Evolutionary conservation across 768 basidiomycete genomes (phyloP).

Genomic region (Hydnomerulius pinastri): DNA sequence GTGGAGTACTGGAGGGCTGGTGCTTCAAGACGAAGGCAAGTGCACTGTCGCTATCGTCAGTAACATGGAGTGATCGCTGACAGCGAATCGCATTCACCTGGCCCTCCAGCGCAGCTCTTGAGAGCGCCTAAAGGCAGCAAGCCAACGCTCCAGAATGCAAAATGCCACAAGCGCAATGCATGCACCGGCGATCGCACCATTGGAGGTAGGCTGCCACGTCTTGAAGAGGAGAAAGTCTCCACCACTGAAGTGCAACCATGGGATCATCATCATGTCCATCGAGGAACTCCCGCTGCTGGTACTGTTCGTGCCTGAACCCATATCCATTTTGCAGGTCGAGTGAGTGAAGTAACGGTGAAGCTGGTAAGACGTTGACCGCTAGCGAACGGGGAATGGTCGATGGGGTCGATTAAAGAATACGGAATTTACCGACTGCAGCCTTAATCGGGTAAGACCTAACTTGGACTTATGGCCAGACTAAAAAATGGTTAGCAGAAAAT

Average conservation of each 20-base stretch:
- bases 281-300: conserved; percentile 15
- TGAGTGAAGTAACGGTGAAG: too few relatives aligned
- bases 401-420: neutral
- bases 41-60: conserved; percentile 13
- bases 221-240: conserved; percentile 70
- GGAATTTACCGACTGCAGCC: neutral
- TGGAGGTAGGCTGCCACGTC: conserved; percentile 65
- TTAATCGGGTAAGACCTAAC: neutral
- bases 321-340: conserved; percentile 1
- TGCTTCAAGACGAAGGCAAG: conserved; percentile 3
- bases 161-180: conserved; percentile 71
- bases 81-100: conserved; percentile 43
- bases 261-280: conserved; percentile 59
- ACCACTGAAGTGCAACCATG: conserved; percentile 68
- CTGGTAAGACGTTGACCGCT: neutral
- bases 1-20: neutral
- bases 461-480: neutral
- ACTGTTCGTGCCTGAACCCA: conserved; percentile 5
- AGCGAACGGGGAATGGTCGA: neutral
- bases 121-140: conserved; percentile 55
- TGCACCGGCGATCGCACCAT: conserved; percentile 73
- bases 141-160: conserved; percentile 68
- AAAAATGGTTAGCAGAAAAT: neutral
- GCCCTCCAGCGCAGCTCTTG: conserved; percentile 60
- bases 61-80: neutral